Conservation (phyloP, 2,329 filamentous ascomycete genomes). For the Botrytis porri region DNA sequence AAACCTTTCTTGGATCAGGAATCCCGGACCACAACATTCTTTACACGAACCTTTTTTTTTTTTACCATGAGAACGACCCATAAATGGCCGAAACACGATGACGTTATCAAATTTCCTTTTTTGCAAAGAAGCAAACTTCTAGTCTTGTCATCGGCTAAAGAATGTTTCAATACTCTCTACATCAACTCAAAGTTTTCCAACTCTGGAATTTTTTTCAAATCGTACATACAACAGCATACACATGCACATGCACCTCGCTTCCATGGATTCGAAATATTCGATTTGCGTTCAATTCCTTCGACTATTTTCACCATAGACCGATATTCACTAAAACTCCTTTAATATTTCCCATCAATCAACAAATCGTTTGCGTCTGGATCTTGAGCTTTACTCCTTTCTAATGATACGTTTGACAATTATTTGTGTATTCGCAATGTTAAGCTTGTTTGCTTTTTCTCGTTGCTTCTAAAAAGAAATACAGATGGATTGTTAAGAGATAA, state of each 20-base stretch:
- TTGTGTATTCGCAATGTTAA: constrained; percentile 1
- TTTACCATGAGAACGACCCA: constrained; percentile 2
- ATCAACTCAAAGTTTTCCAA: constrained; percentile 5
- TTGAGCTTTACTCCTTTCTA: constrained; percentile 2
- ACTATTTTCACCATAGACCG: constrained; percentile 12
- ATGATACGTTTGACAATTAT: not conserved
- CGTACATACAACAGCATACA: constrained; percentile 4
- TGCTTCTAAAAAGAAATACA: constrained; percentile 2
- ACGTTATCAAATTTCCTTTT: constrained; percentile 14
- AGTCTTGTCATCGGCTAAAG: constrained; percentile 5
- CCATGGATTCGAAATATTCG: not conserved
- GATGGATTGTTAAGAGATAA: constrained; percentile 7
- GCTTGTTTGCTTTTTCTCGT: constrained; percentile 4
- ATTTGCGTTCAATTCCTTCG: constrained; percentile 6
- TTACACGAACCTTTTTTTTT: constrained; percentile 23
- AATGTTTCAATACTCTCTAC: not conserved
- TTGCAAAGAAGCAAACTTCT: not conserved
- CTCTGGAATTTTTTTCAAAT: not conserved
- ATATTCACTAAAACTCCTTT: constrained; percentile 6
- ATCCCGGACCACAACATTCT: constrained; percentile 32
- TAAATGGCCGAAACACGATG: constrained; percentile 1
- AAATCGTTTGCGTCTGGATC: constrained; percentile 1
- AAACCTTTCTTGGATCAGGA: constrained; percentile 36
- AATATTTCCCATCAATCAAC: constrained; percentile 1
- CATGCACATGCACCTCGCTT: constrained; percentile 6